Conservation (phyloP, 2,329 filamentous ascomycete genomes). For the Purpureocillium lavendulum region DNA sequence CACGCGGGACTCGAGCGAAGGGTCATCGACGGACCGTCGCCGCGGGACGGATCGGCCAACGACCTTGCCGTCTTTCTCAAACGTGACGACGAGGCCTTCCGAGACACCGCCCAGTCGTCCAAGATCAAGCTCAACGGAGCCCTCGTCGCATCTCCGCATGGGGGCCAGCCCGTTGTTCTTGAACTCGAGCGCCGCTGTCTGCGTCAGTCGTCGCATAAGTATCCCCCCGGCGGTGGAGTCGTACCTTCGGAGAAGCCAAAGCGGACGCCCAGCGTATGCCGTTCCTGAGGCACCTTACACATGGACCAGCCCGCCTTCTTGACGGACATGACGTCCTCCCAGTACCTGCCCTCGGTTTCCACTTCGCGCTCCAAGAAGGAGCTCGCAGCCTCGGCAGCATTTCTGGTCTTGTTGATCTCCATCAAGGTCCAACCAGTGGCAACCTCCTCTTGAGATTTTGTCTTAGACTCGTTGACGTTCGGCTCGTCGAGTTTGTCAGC, state of each 20-base stretch:
- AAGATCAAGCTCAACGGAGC: slow-evolving; percentile 66
- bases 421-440: slow-evolving; percentile 69
- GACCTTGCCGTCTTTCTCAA: slow-evolving; percentile 48
- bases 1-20: slow-evolving; percentile 55
- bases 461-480: slow-evolving; percentile 45
- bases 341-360: slow-evolving; percentile 74
- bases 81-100: slow-evolving; percentile 58
- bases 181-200: slow-evolving; percentile 45
- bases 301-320: slow-evolving; percentile 82
- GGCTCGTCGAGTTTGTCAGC: slow-evolving; percentile 56
- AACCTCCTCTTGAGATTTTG: slow-evolving; percentile 47
- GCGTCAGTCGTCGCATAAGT: slow-evolving; percentile 14
- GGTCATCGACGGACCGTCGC: slow-evolving; percentile 44
- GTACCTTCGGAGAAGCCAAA: slow-evolving; percentile 78
- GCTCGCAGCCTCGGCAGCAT: slow-evolving; percentile 65
- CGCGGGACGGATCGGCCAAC: slow-evolving; percentile 49
- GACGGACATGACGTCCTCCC: slow-evolving; percentile 76
- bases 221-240: slow-evolving; percentile 3
- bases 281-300: slow-evolving; percentile 65
- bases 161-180: slow-evolving; percentile 70
- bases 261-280: slow-evolving; percentile 70
- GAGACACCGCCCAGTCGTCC: slow-evolving; percentile 40
- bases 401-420: slow-evolving; percentile 65
- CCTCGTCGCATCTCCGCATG: slow-evolving; percentile 65
- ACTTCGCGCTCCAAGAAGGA: slow-evolving; percentile 69